A percentile compares a stretch with the other conserved stretches of the same genome.
Evolutionary conservation across 2,329 filamentous ascomycete genomes (phyloP).

Genomic region (Stromatinia cepivora): DNA sequence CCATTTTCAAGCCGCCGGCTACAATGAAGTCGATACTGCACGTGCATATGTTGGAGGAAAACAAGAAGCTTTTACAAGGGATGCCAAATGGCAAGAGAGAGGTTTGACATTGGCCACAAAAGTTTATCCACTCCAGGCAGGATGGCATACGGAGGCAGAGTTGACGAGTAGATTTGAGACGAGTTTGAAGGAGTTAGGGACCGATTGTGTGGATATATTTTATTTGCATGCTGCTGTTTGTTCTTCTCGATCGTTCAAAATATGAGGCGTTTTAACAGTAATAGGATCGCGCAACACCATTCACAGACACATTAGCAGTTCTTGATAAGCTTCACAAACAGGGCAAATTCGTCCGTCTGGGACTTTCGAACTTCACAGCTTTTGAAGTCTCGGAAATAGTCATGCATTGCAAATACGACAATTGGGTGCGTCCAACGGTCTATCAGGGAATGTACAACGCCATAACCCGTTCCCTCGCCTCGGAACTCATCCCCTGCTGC

Average conservation of each 20-base stretch:
- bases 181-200: conserved; percentile 69
- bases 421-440: conserved; percentile 68
- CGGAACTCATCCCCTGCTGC: conserved; percentile 72
- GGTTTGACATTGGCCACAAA: conserved; percentile 80
- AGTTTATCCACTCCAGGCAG: conserved; percentile 62
- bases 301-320: conserved; percentile 75
- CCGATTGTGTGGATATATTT: conserved; percentile 74
- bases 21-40: conserved; percentile 84
- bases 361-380: conserved; percentile 80
- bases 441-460: conserved; percentile 89
- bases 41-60: conserved; percentile 68
- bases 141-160: conserved; percentile 62
- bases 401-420: conserved; percentile 73
- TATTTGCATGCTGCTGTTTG: conserved; percentile 67
- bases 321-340: conserved; percentile 78
- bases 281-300: conserved; percentile 64
- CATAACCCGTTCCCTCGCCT: conserved; percentile 73
- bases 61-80: conserved; percentile 76
- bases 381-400: conserved; percentile 87
- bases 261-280: not conserved
- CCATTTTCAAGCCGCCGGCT: conserved; percentile 73
- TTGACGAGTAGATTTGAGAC: conserved; percentile 65
- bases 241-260: not conserved
- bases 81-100: conserved; percentile 76
- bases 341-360: conserved; percentile 80